Evolutionary conservation across 2,329 filamentous ascomycete genomes (phyloP).

Genomic region (Penicillium sp.): DNA sequence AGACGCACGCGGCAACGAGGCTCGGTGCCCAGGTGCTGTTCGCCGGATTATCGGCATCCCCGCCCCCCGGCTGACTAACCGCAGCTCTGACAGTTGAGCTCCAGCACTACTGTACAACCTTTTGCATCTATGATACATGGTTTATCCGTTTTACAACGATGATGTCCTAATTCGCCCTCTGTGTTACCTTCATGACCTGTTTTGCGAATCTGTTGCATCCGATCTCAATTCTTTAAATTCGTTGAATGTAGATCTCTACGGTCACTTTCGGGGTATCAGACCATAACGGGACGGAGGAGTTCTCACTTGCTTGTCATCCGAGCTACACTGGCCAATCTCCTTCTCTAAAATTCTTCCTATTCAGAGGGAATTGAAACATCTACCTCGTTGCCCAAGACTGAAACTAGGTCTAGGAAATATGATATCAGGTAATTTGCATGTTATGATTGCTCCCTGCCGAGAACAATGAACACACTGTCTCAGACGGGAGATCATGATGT

Average conservation of each 20-base stretch:
- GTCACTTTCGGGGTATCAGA: not conserved
- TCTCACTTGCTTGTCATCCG: not conserved
- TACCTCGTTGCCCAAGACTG: not conserved
- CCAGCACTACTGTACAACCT: not conserved
- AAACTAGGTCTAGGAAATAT: not conserved
- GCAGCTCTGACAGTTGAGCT: not conserved
- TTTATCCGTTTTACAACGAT: too few relatives aligned
- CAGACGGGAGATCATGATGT: slow-evolving; percentile 19
- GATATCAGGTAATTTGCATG: not conserved
- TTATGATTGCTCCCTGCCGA: not conserved
- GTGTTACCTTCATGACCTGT: not conserved
- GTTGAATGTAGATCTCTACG: not conserved
- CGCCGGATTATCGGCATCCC: slow-evolving; percentile 13
- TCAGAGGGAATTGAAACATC: not conserved
- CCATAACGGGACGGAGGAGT: not conserved
- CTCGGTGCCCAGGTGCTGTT: slow-evolving; percentile 13
- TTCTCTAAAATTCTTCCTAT: not conserved
- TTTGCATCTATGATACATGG: not conserved
- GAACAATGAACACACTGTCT: slow-evolving; percentile 16
- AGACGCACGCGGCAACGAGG: slow-evolving; percentile 14
- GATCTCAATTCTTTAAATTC: not conserved
- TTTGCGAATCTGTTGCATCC: not conserved
- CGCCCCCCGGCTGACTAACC: not conserved
- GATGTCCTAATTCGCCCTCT: not conserved
- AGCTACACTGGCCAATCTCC: not conserved